phyloP scores from a whole-genome alignment of 768 basidiomycete species.

The Psilocybe azurescens region DNA sequence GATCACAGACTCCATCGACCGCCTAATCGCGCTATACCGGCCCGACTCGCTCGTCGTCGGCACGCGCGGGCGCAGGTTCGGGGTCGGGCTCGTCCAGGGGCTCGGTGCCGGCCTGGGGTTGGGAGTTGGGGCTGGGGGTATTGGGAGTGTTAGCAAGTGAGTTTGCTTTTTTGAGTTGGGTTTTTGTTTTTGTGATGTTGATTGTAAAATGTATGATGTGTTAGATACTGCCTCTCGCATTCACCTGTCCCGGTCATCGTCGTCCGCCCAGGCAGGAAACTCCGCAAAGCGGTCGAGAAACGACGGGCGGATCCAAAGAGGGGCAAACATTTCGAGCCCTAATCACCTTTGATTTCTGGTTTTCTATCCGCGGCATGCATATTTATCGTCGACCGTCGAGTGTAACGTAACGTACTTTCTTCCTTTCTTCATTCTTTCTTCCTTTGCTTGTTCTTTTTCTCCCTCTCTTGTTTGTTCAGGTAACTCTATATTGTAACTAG shows the following conservation, averaged over 20 bases:
- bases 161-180: conserved; percentile 15
- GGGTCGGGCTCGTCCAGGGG: conserved; percentile 29
- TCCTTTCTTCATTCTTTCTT: no score
- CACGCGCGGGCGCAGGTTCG: conserved; percentile 69
- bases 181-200: neutral
- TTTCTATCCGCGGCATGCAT: neutral
- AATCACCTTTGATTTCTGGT: neutral
- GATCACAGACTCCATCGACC: conserved; percentile 88
- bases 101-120: conserved; percentile 32
- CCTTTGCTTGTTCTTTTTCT: no score
- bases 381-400: neutral
- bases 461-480: no score
- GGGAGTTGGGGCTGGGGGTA: conserved; percentile 41
- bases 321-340: conserved; percentile 73
- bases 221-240: conserved; percentile 83
- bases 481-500: no score
- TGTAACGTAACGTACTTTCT: no score
- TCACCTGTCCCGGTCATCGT: conserved; percentile 97
- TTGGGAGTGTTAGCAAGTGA: conserved; percentile 59
- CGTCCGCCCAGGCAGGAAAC: conserved; percentile 87
- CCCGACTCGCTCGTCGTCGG: conserved; percentile 95
- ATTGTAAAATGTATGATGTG: neutral
- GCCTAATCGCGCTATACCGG: conserved; percentile 89
- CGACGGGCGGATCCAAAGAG: conserved; percentile 88
- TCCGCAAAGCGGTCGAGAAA: conserved; percentile 85